These are phyloP conservation scores for Mucor lusitanicus DNA, from an alignment of 371 early-diverging fungal species.

Conservation along the genomic window DNA sequence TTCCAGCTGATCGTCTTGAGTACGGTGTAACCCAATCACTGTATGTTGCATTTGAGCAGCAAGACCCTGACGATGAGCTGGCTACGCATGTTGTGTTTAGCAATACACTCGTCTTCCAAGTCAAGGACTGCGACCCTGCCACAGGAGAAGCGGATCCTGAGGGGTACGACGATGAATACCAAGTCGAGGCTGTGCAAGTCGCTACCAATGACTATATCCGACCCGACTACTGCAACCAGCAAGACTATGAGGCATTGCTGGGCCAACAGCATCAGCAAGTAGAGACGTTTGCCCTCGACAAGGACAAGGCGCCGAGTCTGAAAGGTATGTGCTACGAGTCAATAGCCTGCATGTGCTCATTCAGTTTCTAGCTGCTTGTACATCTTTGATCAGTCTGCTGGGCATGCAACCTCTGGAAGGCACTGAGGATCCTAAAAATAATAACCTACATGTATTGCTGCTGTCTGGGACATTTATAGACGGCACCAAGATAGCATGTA, in stretches of 20 bases:
- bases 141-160: constrained; percentile 88
- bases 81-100: constrained; percentile 70
- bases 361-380: constrained; percentile 56
- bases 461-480: constrained; percentile 86
- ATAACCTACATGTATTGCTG: constrained; percentile 80
- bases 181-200: constrained; percentile 87
- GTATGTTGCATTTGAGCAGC: constrained; percentile 79
- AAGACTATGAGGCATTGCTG: constrained; percentile 45
- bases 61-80: constrained; percentile 59
- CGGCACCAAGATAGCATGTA: constrained; percentile 67
- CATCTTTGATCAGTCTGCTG: constrained; percentile 68
- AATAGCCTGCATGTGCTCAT: neutral
- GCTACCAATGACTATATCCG: constrained; percentile 87
- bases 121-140: constrained; percentile 94
- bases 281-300: constrained; percentile 81
- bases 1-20: constrained; percentile 71
- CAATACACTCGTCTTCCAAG: constrained; percentile 83
- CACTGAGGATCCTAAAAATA: constrained; percentile 64
- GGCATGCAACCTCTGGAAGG: constrained; percentile 85
- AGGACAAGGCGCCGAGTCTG: constrained; percentile 66
- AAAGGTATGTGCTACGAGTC: constrained; percentile 59
- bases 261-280: constrained; percentile 81
- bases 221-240: constrained; percentile 74
- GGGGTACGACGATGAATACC: constrained; percentile 95
- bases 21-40: constrained; percentile 79